These are phyloP conservation scores for Pelargonium citronellum DNA, from an alignment of 441 rosid species.

Conservation along the genomic window DNA sequence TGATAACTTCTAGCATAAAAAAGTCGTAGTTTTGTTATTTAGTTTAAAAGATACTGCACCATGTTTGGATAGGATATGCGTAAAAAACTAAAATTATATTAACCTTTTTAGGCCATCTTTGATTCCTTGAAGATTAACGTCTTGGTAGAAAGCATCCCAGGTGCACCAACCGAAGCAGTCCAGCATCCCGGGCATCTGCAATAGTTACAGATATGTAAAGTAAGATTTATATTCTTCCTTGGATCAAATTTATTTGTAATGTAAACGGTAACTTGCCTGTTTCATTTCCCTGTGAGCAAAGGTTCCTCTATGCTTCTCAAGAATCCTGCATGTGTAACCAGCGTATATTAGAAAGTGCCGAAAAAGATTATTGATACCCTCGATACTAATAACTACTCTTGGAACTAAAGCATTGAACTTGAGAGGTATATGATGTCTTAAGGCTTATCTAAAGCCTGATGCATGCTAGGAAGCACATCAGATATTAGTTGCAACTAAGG, in stretches of 20 bases:
- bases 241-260: constrained; percentile 2
- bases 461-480: too few species aligned
- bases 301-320: constrained; percentile 41
- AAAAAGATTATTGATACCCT: neutral
- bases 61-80: neutral
- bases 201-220: neutral
- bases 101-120: constrained; percentile 36
- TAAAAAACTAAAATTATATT: neutral
- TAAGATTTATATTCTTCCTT: neutral
- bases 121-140: constrained; percentile 40
- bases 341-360: neutral
- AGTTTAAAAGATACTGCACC: too few species aligned
- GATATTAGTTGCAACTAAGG: neutral
- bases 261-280: constrained; percentile 24
- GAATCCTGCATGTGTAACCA: constrained; percentile 30
- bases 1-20: too few species aligned
- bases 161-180: constrained; percentile 51
- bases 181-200: constrained; percentile 40
- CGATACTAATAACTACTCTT: neutral
- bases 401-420: neutral
- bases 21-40: too few species aligned
- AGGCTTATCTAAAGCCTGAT: neutral
- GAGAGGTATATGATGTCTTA: neutral
- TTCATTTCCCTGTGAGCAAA: constrained; percentile 38
- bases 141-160: constrained; percentile 44